phyloP scores from a whole-genome alignment of 169 alveolate genomes.

The Plasmodium inui region DNA sequence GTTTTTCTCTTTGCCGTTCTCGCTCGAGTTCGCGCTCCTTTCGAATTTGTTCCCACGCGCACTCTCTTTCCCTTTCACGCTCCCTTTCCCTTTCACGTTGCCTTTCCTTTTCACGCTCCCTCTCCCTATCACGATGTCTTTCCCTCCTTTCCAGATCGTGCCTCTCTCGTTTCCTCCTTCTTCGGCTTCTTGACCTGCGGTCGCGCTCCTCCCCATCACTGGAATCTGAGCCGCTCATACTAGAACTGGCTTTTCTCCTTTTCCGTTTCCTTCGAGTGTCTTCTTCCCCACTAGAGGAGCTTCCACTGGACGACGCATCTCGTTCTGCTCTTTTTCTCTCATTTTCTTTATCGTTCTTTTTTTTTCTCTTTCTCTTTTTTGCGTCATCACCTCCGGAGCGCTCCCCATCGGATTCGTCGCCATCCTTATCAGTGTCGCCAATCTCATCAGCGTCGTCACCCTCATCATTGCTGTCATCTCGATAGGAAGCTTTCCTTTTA shows the following conservation, averaged over 20 bases:
- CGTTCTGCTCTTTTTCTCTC: slow-evolving; percentile 17
- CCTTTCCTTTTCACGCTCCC: slow-evolving; percentile 20
- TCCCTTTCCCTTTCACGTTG: slow-evolving; percentile 2
- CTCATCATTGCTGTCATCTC: neutral
- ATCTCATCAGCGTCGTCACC: slow-evolving; percentile 3
- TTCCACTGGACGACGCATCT: slow-evolving; percentile 7
- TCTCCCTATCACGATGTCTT: slow-evolving; percentile 17
- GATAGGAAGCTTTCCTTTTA: neutral
- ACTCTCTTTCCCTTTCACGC: neutral
- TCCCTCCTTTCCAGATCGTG: slow-evolving; percentile 18
- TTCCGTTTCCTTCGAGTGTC: slow-evolving; percentile 4
- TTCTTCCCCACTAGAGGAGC: slow-evolving; percentile 18
- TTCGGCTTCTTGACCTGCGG: slow-evolving; percentile 21
- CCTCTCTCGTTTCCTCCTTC: slow-evolving; percentile 6
- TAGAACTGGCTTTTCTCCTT: slow-evolving; percentile 20
- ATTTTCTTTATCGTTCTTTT: neutral
- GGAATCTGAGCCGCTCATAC: slow-evolving; percentile 23
- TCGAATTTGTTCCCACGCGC: slow-evolving; percentile 15
- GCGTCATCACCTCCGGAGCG: slow-evolving; percentile 2
- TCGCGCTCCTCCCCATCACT: slow-evolving; percentile 29
- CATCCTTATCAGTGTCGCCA: neutral
- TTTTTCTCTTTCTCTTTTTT: slow-evolving; percentile 14
- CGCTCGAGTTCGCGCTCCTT: slow-evolving; percentile 9
- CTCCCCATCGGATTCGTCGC: neutral
- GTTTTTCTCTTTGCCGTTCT: slow-evolving; percentile 36